These are phyloP conservation scores for Debaryomyces udenii DNA, from an alignment of 1,139 yeast species.

Conservation along the genomic window DNA sequence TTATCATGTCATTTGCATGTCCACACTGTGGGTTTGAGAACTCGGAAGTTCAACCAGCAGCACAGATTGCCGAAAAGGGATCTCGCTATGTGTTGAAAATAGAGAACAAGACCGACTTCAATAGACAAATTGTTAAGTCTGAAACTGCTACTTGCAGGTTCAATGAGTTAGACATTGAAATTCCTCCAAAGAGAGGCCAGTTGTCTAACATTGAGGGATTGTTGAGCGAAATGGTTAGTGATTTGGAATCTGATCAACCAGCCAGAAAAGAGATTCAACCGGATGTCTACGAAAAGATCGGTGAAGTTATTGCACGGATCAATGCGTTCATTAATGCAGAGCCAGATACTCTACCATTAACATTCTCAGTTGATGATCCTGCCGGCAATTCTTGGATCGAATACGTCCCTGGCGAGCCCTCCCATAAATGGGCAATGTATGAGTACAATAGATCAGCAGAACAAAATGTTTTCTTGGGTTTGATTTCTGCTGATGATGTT, in stretches of 20 bases:
- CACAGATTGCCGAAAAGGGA: constrained; percentile 86
- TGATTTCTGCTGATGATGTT: constrained; percentile 77
- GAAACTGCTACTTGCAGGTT: constrained; percentile 85
- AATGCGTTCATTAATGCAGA: constrained; percentile 62
- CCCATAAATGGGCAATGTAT: constrained; percentile 87
- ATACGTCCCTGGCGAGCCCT: constrained; percentile 81
- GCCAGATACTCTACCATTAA: constrained; percentile 71
- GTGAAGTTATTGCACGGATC: constrained; percentile 65
- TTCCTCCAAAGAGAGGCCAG: constrained; percentile 94
- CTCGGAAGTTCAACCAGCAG: constrained; percentile 94
- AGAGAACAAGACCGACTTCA: constrained; percentile 74
- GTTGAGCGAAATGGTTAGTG: constrained; percentile 80
- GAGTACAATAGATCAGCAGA: constrained; percentile 87
- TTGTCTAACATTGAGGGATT: constrained; percentile 91
- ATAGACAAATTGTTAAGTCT: constrained; percentile 89
- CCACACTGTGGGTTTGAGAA: constrained; percentile 92
- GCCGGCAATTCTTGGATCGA: constrained; percentile 98
- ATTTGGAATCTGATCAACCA: constrained; percentile 78
- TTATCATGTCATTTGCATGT: constrained; percentile 93
- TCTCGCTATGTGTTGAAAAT: constrained; percentile 70
- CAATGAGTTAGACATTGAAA: constrained; percentile 85
- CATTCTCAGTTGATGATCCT: constrained; percentile 87
- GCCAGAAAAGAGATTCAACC: constrained; percentile 74
- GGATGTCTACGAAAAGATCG: constrained; percentile 73
- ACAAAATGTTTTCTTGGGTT: constrained; percentile 86